phyloP scores from a whole-genome alignment of 306 rosid genomes.

The Dryas octopetala region DNA sequence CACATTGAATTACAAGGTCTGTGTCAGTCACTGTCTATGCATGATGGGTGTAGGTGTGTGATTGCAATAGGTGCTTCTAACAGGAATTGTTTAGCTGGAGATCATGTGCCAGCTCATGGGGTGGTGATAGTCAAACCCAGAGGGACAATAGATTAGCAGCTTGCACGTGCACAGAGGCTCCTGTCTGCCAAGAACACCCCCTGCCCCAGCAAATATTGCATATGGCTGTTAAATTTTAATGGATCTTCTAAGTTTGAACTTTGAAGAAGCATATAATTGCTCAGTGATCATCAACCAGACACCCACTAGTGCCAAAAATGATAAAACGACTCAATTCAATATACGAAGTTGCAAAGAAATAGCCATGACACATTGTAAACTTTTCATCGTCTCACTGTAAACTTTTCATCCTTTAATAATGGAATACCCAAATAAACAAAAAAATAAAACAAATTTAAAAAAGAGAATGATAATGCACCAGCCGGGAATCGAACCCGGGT shows the following conservation, averaged over 20 bases:
- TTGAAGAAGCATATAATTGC: too few relatives aligned
- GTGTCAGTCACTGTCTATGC: slow-evolving; percentile 4
- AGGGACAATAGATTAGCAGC: not conserved
- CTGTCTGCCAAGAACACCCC: not conserved
- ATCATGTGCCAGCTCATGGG: not conserved
- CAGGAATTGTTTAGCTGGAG: slow-evolving; percentile 4
- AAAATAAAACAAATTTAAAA: not conserved
- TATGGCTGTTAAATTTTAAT: too few relatives aligned
- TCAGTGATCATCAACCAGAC: too few relatives aligned
- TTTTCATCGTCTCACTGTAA: too few relatives aligned
- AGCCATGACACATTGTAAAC: too few relatives aligned
- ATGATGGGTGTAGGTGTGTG: not conserved
- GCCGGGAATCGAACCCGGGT: slow-evolving; percentile 67
- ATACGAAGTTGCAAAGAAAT: too few relatives aligned
- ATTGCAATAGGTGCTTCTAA: slow-evolving; percentile 2
- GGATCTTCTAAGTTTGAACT: too few relatives aligned
- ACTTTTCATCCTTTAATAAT: too few relatives aligned
- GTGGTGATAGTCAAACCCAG: not conserved
- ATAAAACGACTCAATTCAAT: too few relatives aligned
- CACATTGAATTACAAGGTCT: not conserved
- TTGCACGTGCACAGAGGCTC: slow-evolving; percentile 1
- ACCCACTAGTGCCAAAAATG: too few relatives aligned
- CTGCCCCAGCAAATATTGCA: too few relatives aligned
- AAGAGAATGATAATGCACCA: slow-evolving; percentile 24
- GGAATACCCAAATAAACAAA: not conserved